Evolutionary conservation across 768 basidiomycete genomes (phyloP), one percentile per base, ranked within the genome.

Genomic region (Tylopilus rubrobrunneus): DNA sequence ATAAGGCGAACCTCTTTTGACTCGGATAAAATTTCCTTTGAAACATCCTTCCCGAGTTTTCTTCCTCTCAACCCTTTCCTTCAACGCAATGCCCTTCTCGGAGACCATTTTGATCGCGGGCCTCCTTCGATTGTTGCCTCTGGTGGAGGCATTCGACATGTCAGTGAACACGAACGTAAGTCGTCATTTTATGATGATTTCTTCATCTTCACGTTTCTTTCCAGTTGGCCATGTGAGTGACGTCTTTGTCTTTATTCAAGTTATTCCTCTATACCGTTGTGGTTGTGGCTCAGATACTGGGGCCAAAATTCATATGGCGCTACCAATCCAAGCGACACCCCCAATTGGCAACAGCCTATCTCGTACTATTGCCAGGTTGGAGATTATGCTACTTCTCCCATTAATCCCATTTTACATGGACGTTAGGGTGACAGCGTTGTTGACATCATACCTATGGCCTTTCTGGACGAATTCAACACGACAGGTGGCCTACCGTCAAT

Each of bases 371-470:
- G 73, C 21, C 50, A 62, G 31, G 68, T 64, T 31, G 1, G 64
- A 47, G 21, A 21, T 11, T 21, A 12, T 2, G 23, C 27, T 19
- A 19, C 40, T 40, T 36, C n/a, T 25, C 15, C 23, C 0, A 7
- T 7, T 7, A 25, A n/a, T 2, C 15, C 12, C 1, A 19, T 33
- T 27, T 28, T 9, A 46, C 1, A 5, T 42, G 1, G 37, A 42
- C n/a, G 23, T 21, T 58, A 83, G 78, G 83, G 84, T 61, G 67
- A 75, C 60, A 70, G 76, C 9, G 81, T 85, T 37, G 81, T 85
- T 41, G 73, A 86, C 57, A 78, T 72, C 14, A 71, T 87, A 50
- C 85, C 85, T 0, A 56, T 87, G 42, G 84, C 85, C 4, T 87
- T 86, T 64, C 49, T 87, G 40, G 70, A 83, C 58, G 71, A 76